phyloP scores from a whole-genome alignment of 305 asterid species.

The Fraxinus xanthoxyloides region DNA sequence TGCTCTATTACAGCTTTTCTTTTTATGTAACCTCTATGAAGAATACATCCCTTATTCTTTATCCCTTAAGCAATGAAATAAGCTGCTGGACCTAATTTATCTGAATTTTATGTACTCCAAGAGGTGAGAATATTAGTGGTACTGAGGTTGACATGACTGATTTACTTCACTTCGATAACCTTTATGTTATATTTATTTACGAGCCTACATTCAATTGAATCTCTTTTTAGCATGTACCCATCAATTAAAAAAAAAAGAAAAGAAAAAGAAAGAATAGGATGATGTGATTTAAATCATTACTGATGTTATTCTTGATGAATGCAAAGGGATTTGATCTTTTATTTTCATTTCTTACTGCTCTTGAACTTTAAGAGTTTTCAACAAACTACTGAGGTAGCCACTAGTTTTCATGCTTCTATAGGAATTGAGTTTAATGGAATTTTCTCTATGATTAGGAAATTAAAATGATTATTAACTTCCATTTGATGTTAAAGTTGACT shows the following conservation, averaged over 20 bases:
- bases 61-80: background rate
- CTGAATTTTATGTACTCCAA: background rate
- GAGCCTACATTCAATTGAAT: background rate
- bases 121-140: background rate
- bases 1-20: background rate
- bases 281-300: background rate
- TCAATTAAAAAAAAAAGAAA: background rate
- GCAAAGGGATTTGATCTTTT: background rate
- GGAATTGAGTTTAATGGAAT: background rate
- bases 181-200: background rate
- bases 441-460: background rate
- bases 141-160: background rate
- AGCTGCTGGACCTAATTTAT: background rate
- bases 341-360: background rate
- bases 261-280: background rate
- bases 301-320: background rate
- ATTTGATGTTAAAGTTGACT: background rate
- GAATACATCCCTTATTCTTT: background rate
- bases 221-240: background rate
- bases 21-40: background rate
- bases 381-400: background rate
- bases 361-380: background rate
- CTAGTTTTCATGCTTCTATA: background rate
- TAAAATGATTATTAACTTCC: background rate
- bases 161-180: background rate